Evolutionary conservation across 2,329 filamentous ascomycete species (phyloP), one percentile per base, ranked within the genome.

Genomic region (Fragosphaeria purpurea): DNA sequence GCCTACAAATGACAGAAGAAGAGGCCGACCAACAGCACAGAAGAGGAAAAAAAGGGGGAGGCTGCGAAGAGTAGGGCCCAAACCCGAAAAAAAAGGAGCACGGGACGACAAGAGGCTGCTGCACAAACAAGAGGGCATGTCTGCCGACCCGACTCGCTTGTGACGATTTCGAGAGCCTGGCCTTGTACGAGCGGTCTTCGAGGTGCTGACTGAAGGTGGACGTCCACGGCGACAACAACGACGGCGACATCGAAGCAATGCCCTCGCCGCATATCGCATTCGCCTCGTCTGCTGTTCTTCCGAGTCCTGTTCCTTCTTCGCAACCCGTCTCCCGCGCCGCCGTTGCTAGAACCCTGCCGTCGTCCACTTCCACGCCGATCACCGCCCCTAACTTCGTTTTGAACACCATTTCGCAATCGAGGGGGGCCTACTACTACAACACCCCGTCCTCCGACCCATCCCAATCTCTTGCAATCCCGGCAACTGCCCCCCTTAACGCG

Each of bases 11-110:
- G 35, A 37, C 35, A 75, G 64, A 81, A 81, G 60, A 80, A 72
- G 22, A 80, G 68, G 1, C 77, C 77, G 31, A 73, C 58, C 46
- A 83, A 68, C 1, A 81, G 66, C 12, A 79, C 59, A 9, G 22
- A 22, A 22, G 22, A 22, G 22, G 22, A 22, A 22, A 22, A 22
- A 22, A 22, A 22, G 22, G 22, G 22, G 22, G 22, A 22, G 22
- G 22, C 22, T 22, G 22, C 22, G 22, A 22, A 22, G 3, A 22
- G 22, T 22, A 22, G 22, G 22, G 22, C 22, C 22, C 22, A 22
- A 22, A 22, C 22, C 22, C 22, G 22, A 22, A 22, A 22, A 22
- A 7, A 37, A 2, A 11, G 11, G 35, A 37, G 35, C 7, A 37
- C 7, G 11, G 7, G 7, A 37, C 7, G 74, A 58, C 35, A 37